Base-by-base conservation (phyloP, 345 rosid genomes). In the Rhizophora apiculata region DNA sequence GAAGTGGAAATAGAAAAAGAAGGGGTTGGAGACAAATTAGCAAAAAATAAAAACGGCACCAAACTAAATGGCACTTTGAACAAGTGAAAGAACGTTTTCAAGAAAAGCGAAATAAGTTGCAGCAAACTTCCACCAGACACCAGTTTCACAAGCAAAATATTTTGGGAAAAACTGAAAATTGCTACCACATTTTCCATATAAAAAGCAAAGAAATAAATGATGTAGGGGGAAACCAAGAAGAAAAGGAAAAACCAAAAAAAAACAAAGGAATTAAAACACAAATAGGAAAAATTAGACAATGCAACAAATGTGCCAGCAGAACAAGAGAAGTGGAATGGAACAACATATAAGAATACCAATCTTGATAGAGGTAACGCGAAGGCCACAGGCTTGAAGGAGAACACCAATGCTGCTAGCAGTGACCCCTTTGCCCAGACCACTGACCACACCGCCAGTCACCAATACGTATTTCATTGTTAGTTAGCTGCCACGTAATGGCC, bases 401-500 rank as follows among this genome's bases (percentile, higher is more conserved):
- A 76, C 51, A 18, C 79, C 79, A 46, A 76, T 66, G 48, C 79
- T 76, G 49, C 79, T 76, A 6, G 79, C 79, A 46, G 79, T 76
- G 9, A 76, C 79, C 8, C 79, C 79, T 62, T 76, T 76, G 39
- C 79, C 79, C n/a, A 76, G 79, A 26, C 79, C 79, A 53, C 79
- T 76, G 19, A 76, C 79, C 22, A 76, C 79, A 22, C 79, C 79
- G 26, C 79, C 79, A 48, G 71, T 76, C 63, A 76, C 79, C 71
- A 76, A 62, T 21, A 76, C 68, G 62, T 76, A 76, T 71, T 76
- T 76, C 79, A 76, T 76, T 60, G 36, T 66, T n/a, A 27, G 19
- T 2, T 6, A 43, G 15, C 16, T 2, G 49, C 49, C 0, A 43
- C 0, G 49, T 13, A 43, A 43, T 43, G 48, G 31, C 16, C 11